Base-by-base conservation (phyloP, 1,139 yeast species). In the Taphrina flavorubra region DNA sequence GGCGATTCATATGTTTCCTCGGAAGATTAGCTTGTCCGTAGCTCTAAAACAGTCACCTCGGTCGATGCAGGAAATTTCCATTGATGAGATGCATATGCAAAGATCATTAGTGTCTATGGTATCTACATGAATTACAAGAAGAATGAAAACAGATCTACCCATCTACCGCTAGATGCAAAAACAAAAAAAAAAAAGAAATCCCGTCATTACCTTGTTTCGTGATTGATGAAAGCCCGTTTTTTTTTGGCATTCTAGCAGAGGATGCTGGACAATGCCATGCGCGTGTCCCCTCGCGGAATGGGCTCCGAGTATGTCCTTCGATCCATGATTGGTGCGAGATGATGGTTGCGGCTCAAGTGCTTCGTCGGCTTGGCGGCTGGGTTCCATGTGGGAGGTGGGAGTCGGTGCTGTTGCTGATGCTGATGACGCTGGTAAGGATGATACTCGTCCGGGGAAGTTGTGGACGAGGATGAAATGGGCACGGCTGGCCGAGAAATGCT, bases 271-370 rank as follows among this genome's bases (percentile, higher is more conserved):
- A 56, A 13, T n/a, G 60, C 14, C 60, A 56, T 56, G 25, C 60
- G 46, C 6, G 13, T n/a, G 25, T 56, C 60, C 2, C 25, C 34
- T n/a, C 49, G 1, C 36, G 60, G 60, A 39, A 56, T 37, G 8
- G 60, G 60, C 16, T 56, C 60, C 25, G 60, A 56, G 49, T 18
- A 39, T 7, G 60, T 56, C 36, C 60, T 37, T 40, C 60, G 46
- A n/a, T 34, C 39, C 60, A 56, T 56, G 60, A 56, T 20, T 16
- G 60, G 60, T 56, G 60, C 60, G 14, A 49, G 53, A n/a, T 49
- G 53, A 8, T 39, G 31, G 6, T 39, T 40, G 10, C 60, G 47
- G 4, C 25, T 11, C 47, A 20, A 25, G 14, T 34, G 11, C 36
- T 34, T 34, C 18, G 20, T 6, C 16, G 57, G 42, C 42, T 34